Evolutionary conservation across 164 flowering plant genomes (phyloP), one percentile per base, ranked within the genome.

Genomic region (Piper betle): DNA sequence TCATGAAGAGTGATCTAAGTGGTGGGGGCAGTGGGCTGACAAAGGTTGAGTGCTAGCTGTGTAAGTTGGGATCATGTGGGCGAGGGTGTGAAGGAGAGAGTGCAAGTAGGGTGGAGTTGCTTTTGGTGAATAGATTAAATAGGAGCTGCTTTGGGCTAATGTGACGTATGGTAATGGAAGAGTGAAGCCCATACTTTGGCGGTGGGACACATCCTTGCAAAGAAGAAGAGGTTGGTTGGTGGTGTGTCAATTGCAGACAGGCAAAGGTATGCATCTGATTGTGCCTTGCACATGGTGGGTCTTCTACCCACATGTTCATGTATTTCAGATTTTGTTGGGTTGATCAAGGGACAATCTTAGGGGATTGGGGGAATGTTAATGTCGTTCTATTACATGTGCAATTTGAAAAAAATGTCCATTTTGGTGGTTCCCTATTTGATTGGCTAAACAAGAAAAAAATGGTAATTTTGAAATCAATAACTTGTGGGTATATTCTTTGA

Each of bases 31-130:
- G 19, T 40, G 63, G 42, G 19, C 41, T 7, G 18, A 48, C 7
- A 10, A 70, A 65, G 53, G 70, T 60, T 63, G 40, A 61, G 66
- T 64, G 71, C 71, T 64, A 64, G 61, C 63, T 25, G 66, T 59
- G 39, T 52, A 18, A 39, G 6, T 42, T 68, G 58, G 66, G 42
- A 68, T 59, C 58, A 63, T 68, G 64, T 52, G 64, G 39, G 19
- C 37, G 43, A 5, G 37, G 50, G 50, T 46, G 50, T 6, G 10
- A 53, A 2, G 25, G 18, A 52, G 20, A 61, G 52, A 10, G 55
- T n/a, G n/a, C 11, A 40, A 39, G 20, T 60, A 9, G 8, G 50
- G 50, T 46, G 50, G 43, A 2, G 16, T 40, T 58, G 15, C 20
- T 38, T 38, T 58, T 58, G 39, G 52, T 20, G 11, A 19, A 11